These are phyloP conservation scores for Dioszegia aurantiaca DNA, from an alignment of 768 basidiomycete species.

Conservation along the genomic window DNA sequence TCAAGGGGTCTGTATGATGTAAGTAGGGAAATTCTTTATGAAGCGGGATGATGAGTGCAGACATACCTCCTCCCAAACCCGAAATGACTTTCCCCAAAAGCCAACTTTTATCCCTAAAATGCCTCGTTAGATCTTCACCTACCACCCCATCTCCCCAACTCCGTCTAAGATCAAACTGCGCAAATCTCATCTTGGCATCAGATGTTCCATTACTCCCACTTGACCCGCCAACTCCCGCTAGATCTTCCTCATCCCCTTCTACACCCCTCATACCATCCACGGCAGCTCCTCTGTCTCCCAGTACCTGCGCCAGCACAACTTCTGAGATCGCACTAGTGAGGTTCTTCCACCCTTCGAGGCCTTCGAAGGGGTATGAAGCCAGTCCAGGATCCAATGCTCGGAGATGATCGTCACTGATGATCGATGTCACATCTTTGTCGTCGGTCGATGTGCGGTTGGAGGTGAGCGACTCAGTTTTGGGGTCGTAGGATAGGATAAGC, in stretches of 20 bases:
- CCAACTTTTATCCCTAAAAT: constrained; percentile 54
- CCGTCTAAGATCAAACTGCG: constrained; percentile 48
- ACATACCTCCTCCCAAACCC: constrained; percentile 47
- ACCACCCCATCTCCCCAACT: constrained; percentile 53
- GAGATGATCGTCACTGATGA: constrained; percentile 51
- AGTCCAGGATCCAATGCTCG: constrained; percentile 49
- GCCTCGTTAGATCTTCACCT: constrained; percentile 52
- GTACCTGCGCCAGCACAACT: constrained; percentile 37
- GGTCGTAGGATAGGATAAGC: constrained; percentile 42
- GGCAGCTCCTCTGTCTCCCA: constrained; percentile 36
- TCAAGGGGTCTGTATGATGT: constrained; percentile 37
- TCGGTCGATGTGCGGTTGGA: neutral
- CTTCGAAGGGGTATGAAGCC: constrained; percentile 52
- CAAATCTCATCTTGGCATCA: constrained; percentile 36
- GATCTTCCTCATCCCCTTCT: constrained; percentile 37
- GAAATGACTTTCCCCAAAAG: constrained; percentile 42
- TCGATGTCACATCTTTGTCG: constrained; percentile 11
- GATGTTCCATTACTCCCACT: constrained; percentile 12
- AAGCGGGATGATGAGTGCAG: neutral
- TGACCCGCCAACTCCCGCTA: neutral
- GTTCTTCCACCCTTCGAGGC: constrained; percentile 38
- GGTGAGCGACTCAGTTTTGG: constrained; percentile 34
- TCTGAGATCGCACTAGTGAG: constrained; percentile 38
- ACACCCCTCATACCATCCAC: constrained; percentile 48
- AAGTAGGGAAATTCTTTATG: neutral